Evolutionary conservation across 2,329 filamentous ascomycete genomes (phyloP), one percentile per base, ranked within the genome.

Genomic region (Trichoderma koningii): DNA sequence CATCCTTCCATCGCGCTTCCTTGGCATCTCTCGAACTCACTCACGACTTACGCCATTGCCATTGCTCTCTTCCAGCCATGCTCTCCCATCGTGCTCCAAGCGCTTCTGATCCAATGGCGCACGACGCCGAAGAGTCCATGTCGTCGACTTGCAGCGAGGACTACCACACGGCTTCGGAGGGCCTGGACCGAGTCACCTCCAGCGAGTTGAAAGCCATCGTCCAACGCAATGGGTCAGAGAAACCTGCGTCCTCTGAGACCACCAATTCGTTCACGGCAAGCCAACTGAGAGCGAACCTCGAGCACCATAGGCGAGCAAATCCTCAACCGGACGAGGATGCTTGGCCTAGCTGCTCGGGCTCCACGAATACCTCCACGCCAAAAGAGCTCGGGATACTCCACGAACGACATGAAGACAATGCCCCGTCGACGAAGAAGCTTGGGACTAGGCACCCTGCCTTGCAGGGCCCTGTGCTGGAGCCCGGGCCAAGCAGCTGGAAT

Each of bases 241-340:
- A 30, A 45, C 12, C 42, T 2, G 23, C 41, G 10, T 28, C 55
- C 23, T 30, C 55, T 12, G 42, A 56, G 3, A 26, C 10, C 10
- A 56, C 55, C 55, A 30, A 56, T 28, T 41, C 55, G n/a, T 45
- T 56, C 17, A 45, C 41, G 15, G 21, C 41, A 3, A 56, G 41
- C 41, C 41, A 56, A 9, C 15, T 56, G 17, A 28, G 42, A 7
- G 55, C 55, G 23, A 56, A 45, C 19, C 17, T 45, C 15, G 15
- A 52, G n/a, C 14, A 19, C 48, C 15, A 52, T 12, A 56, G 30
- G 23, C 23, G 34, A 28, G 10, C 41, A 41, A 30, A 45, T 30
- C 55, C 21, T 56, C 55, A 23, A 14, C 9, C 12, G 17, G 41
- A 45, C 15, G 17, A 26, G 41, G 41, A 28, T 1, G 7, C 41